Evolutionary conservation across 1,284 basidiomycete genomes (phyloP), one percentile per base, ranked within the genome.

Genomic region (Pyrrhoderma noxium): DNA sequence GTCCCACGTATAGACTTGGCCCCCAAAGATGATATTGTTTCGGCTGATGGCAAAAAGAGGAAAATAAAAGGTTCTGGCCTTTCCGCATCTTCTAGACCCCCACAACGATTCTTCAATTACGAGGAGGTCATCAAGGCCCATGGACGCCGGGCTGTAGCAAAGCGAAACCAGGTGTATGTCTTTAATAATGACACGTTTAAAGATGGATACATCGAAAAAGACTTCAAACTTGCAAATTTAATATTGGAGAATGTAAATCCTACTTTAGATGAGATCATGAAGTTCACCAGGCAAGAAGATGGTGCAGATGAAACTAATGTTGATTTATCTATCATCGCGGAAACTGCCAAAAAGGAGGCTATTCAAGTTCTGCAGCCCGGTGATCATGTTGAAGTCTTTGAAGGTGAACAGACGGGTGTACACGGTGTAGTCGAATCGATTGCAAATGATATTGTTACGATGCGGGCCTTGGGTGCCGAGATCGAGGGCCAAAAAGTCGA

Each of bases 1-100:
- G 82, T 99, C 54, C 95, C 95, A 18, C 89, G 96, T 62, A 96
- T 99, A 65, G 96, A 99, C 69, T 74, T 98, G 53, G 92, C 88
- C 54, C 93, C 93, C 21, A 81, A 84, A 52, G 93, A 95, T 55
- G 87, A 90, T 40, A 73, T 68, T 13, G 58, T 59, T 5, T 70
- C 73, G 3, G 66, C 79, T 21, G 87, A 87, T 59, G 76, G 80
- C 22, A 76, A 76, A 64, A 89, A 88, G 64, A 77, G 83, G 46
- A 89, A 89, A 67, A 86, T 88, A 65, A 67, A 69, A 14, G 67
- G 74, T 1, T 56, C 67, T 27, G 70, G 71, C 3, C 67, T 73
- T 3, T 64, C 65, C 3, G 65, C 64, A 48, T 62, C 60, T 34
- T 84, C 87, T 70, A 83, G 94, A 13, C 93, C 96, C 0, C 89